These are phyloP conservation scores for Pichia californica DNA, from an alignment of 805 yeast species.

Conservation along the genomic window DNA sequence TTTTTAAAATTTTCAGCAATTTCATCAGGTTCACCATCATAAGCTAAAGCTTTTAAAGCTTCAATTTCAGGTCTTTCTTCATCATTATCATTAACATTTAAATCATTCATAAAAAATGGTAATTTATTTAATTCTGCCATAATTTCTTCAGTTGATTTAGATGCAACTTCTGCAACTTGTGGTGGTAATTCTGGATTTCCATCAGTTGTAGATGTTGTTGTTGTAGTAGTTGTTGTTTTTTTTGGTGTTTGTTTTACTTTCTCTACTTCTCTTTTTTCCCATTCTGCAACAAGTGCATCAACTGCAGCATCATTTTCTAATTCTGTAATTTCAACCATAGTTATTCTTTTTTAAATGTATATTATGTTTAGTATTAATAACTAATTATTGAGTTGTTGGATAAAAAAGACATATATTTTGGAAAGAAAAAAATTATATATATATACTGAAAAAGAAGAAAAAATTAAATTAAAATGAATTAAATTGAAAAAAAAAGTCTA, in stretches of 20 bases:
- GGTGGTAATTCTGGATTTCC: slow-evolving; percentile 79
- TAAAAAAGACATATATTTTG: too few relatives aligned
- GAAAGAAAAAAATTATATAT: too few relatives aligned
- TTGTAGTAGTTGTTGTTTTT: background rate
- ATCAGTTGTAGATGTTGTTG: slow-evolving; percentile 23
- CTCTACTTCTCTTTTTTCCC: slow-evolving; percentile 22
- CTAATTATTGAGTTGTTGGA: background rate
- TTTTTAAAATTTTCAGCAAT: slow-evolving; percentile 82
- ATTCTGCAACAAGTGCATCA: slow-evolving; percentile 22
- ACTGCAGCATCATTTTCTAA: slow-evolving; percentile 18
- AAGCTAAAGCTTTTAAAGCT: slow-evolving; percentile 85
- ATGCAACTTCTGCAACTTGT: slow-evolving; percentile 57
- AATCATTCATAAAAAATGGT: slow-evolving; percentile 91
- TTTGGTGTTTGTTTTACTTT: background rate
- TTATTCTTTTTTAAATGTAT: background rate
- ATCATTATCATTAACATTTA: slow-evolving; percentile 69
- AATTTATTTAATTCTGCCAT: slow-evolving; percentile 70
- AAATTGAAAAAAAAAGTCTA: too few relatives aligned
- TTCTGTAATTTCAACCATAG: slow-evolving; percentile 29
- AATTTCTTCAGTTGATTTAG: slow-evolving; percentile 69
- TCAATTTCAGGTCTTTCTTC: slow-evolving; percentile 73
- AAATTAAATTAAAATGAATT: too few relatives aligned
- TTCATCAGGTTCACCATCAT: slow-evolving; percentile 94
- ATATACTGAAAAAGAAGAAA: too few relatives aligned
- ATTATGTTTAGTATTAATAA: background rate